phyloP scores from a whole-genome alignment of 495 filamentous ascomycete genomes.

The Aspergillus ellipticus region DNA sequence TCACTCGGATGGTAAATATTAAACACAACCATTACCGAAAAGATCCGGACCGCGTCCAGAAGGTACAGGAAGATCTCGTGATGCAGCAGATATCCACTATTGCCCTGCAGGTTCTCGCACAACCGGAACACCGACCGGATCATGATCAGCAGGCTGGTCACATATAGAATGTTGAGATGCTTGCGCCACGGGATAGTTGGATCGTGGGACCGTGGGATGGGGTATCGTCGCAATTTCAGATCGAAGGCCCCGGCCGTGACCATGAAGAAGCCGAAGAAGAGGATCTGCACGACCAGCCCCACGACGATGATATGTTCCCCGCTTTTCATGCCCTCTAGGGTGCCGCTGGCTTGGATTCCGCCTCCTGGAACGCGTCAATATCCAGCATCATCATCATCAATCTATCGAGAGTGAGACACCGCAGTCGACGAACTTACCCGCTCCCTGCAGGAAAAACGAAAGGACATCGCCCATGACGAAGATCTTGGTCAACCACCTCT shows the following conservation, averaged over 20 bases:
- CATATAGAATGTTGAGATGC: no score
- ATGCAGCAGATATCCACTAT: no score
- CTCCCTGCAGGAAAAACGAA: no score
- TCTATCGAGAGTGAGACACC: slow-evolving; percentile 8
- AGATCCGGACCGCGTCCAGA: slow-evolving; percentile 56
- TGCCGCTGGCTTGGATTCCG: slow-evolving; percentile 14
- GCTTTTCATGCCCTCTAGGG: slow-evolving; percentile 12
- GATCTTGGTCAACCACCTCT: no score
- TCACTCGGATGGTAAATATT: slow-evolving; percentile 27
- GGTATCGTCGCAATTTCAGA: slow-evolving; percentile 22
- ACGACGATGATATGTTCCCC: slow-evolving; percentile 40
- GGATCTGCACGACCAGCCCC: slow-evolving; percentile 34
- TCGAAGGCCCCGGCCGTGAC: slow-evolving; percentile 29
- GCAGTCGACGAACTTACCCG: no score
- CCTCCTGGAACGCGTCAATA: background rate
- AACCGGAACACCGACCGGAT: no score
- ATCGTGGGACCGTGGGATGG: slow-evolving; percentile 20
- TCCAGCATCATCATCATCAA: background rate
- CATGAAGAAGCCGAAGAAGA: slow-evolving; percentile 39
- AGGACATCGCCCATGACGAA: no score
- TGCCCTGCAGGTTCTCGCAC: no score
- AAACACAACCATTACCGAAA: slow-evolving; percentile 46
- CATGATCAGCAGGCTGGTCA: no score
- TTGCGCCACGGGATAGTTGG: no score
- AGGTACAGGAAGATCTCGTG: slow-evolving; percentile 56